Base-by-base conservation (phyloP, 2,329 filamentous ascomycete species). In the Aspergillus eucalypticola region DNA sequence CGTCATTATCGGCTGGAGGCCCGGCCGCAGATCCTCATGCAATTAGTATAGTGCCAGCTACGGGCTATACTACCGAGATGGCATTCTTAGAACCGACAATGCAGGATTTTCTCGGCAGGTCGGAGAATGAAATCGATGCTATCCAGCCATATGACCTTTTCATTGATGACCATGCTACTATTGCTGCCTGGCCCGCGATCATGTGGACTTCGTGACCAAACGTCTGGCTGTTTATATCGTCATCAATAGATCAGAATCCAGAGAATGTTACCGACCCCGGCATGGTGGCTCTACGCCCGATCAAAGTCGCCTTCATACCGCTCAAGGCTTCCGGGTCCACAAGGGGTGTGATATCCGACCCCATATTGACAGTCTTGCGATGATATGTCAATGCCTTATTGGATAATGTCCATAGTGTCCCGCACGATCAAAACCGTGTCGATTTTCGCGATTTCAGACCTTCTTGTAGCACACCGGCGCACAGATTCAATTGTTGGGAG, bases 61-160 rank as follows among this genome's bases (percentile, higher is more conserved):
- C 53, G 10, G 60, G 60, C 2, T 68, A 63, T 29, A 69, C 67
- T 4, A 67, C 66, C 5, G 67, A 66, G 51, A 69, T 69, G 67
- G 67, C 64, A 8, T 67, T 69, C 25, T 29, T 66, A 21, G 64
- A 69, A 41, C 67, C 67, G 2, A 69, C 67, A 11, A 65, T 69
- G 67, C 67, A 69, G 39, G 64, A 67, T 23, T 69, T 69, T 21
- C 59, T 69, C 8, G 64, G 61, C 11, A 62, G 64, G 60, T 59
- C 66, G 10, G 63, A 68, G 19, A 52, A 66, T 17, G 64, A 67
- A 46, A 64, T 67, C 10, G 61, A 61, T 11, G 17, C 61, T 5
- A 27, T 62, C 15, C 42, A 66, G 29, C 59, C 64, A 17, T 49
- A 27, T 29, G 25, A 50, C 32, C 51, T 58, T n/a, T 41, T 29